These are phyloP conservation scores for Colletotrichum shisoi DNA, from an alignment of 2,329 filamentous ascomycete species.

Conservation along the genomic window DNA sequence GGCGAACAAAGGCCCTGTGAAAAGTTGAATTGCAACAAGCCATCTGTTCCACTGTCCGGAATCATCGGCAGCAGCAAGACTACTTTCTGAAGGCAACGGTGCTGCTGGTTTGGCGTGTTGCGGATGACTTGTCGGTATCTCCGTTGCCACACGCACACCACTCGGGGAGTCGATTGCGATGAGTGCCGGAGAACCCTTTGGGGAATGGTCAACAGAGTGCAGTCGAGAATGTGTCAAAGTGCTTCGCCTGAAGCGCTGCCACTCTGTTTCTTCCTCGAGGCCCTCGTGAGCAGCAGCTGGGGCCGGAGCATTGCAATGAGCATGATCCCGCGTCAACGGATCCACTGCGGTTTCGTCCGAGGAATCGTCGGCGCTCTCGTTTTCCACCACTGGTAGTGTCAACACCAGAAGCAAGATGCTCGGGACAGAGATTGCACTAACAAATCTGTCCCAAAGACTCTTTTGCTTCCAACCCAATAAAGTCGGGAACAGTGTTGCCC, in stretches of 20 bases:
- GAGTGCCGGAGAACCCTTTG: constrained; percentile 47
- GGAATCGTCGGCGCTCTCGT: constrained; percentile 63
- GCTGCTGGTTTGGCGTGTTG: constrained; percentile 21
- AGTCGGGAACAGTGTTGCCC: constrained; percentile 84
- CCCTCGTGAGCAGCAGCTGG: constrained; percentile 47
- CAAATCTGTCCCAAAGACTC: constrained; percentile 79
- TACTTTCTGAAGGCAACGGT: constrained; percentile 33
- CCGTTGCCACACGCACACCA: constrained; percentile 33
- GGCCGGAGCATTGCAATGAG: constrained; percentile 48
- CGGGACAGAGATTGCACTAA: constrained; percentile 84
- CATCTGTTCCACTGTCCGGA: constrained; percentile 83
- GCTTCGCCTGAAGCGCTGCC: constrained; percentile 65
- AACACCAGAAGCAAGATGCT: constrained; percentile 89
- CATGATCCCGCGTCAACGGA: constrained; percentile 36
- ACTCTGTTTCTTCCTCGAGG: constrained; percentile 61
- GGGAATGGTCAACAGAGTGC: constrained; percentile 41
- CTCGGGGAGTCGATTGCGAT: constrained; percentile 43
- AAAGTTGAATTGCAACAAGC: constrained; percentile 84
- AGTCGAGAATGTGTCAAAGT: constrained; percentile 49
- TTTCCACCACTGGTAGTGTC: constrained; percentile 90
- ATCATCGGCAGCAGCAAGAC: constrained; percentile 41
- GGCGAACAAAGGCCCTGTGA: constrained; percentile 86
- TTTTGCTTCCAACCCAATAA: constrained; percentile 83
- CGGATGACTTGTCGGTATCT: constrained; percentile 21
- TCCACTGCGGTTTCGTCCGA: constrained; percentile 47